phyloP scores from a whole-genome alignment of 176 grass and related monocot genomes.

The Oropetium thomaeum region DNA sequence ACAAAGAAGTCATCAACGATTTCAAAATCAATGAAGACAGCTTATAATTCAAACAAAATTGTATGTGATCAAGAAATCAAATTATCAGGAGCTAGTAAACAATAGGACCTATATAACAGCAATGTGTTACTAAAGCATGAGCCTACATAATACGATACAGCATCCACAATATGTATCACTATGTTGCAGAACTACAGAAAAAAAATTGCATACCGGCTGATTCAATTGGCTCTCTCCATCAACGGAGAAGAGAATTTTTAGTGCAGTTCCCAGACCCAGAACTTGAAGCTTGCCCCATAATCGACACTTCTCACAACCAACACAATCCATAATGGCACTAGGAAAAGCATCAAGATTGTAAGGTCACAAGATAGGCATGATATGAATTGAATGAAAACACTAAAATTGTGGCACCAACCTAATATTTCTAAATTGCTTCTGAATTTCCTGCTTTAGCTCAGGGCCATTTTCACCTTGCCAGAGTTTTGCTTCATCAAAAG shows the following conservation, averaged over 20 bases:
- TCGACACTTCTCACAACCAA: slow-evolving; percentile 96
- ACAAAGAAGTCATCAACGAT: neutral
- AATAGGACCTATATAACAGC: neutral
- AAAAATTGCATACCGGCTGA: slow-evolving; percentile 54
- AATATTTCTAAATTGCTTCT: slow-evolving; percentile 96
- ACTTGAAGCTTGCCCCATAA: slow-evolving; percentile 99
- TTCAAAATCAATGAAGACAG: neutral
- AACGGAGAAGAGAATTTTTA: slow-evolving; percentile 91
- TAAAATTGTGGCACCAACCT: slow-evolving; percentile 45
- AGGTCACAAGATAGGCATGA: neutral
- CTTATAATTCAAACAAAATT: neutral
- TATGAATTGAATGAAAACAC: neutral
- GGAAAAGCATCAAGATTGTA: slow-evolving; percentile 7
- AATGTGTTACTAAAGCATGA: neutral
- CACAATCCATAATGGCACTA: slow-evolving; percentile 92
- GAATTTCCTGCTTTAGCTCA: slow-evolving; percentile 72
- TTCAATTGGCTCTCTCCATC: slow-evolving; percentile 49
- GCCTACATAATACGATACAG: neutral
- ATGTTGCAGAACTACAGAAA: neutral
- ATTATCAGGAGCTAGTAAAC: neutral
- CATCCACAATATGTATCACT: neutral
- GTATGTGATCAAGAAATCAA: neutral
- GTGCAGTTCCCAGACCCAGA: slow-evolving; percentile 91
- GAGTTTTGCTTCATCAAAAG: slow-evolving; percentile 88
- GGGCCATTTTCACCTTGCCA: slow-evolving; percentile 95